phyloP scores from a whole-genome alignment of 2,329 filamentous ascomycete genomes.

The Aspergillus pseudoglaucus region DNA sequence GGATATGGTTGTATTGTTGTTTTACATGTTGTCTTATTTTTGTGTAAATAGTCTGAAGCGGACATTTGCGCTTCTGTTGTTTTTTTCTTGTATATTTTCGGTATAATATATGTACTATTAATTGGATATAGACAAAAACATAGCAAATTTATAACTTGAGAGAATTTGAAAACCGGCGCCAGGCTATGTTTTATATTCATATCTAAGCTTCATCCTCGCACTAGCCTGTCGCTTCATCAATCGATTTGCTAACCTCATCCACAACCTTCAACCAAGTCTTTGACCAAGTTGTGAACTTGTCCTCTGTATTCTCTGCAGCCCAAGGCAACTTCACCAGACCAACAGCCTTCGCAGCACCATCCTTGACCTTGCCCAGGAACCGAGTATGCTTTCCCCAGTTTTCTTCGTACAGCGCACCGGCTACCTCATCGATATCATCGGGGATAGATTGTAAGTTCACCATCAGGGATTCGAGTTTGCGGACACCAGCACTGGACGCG shows the following conservation, averaged over 20 bases:
- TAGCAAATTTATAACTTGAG: not conserved
- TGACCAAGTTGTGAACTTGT: conserved; percentile 77
- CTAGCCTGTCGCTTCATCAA: conserved; percentile 4
- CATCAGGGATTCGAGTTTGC: conserved; percentile 31
- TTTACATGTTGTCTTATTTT: not conserved
- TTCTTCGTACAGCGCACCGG: conserved; percentile 39
- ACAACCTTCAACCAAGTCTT: conserved; percentile 48
- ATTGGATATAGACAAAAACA: not conserved
- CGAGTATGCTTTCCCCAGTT: conserved; percentile 28
- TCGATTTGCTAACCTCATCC: conserved; percentile 32
- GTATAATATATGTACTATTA: not conserved
- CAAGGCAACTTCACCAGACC: conserved; percentile 69
- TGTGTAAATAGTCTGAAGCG: not conserved
- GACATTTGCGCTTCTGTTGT: conserved; percentile 5
- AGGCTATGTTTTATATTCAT: conserved; percentile 2
- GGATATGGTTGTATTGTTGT: conserved; percentile 1
- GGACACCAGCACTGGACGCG: conserved; percentile 12
- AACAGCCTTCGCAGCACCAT: conserved; percentile 57
- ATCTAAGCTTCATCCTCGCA: not conserved
- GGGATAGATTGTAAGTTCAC: conserved; percentile 31
- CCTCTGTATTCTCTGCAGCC: conserved; percentile 54
- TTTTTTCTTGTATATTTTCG: conserved; percentile 3
- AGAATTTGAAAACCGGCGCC: no score
- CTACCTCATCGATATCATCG: conserved; percentile 40
- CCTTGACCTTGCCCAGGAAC: conserved; percentile 27